These are phyloP conservation scores for Phytophthora tentaculata DNA, from an alignment of 352 stramenopile species.

Conservation along the genomic window DNA sequence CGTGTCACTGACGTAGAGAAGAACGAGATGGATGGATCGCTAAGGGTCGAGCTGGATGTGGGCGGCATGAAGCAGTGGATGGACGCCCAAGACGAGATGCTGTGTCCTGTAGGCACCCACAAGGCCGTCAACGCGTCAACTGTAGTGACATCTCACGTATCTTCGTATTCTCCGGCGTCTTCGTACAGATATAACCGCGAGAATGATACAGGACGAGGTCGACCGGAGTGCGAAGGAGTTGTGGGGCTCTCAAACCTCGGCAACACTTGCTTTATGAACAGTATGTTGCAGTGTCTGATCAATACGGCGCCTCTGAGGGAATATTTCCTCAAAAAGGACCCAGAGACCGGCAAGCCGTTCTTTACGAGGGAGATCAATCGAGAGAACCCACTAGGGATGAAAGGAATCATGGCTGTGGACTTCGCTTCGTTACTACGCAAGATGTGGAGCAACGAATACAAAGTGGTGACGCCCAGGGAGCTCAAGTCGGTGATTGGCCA, in stretches of 20 bases:
- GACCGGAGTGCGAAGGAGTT: constrained; percentile 63
- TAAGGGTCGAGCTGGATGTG: constrained; percentile 56
- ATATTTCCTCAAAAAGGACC: constrained; percentile 92
- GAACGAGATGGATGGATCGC: constrained; percentile 17
- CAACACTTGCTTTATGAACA: constrained; percentile 90
- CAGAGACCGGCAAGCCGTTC: constrained; percentile 41
- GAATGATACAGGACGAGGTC: constrained; percentile 57
- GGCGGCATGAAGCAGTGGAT: constrained; percentile 55
- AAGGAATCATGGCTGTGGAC: constrained; percentile 94
- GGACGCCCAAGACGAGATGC: constrained; percentile 68
- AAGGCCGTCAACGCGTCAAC: constrained; percentile 52
- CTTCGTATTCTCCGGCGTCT: constrained; percentile 23
- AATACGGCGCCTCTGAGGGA: constrained; percentile 92
- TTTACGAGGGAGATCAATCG: constrained; percentile 93
- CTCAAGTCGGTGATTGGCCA: constrained; percentile 88
- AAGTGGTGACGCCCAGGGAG: constrained; percentile 71
- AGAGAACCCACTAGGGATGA: constrained; percentile 94
- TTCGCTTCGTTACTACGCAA: constrained; percentile 95
- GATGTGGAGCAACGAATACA: constrained; percentile 94
- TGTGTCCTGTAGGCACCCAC: constrained; percentile 66
- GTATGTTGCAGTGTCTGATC: constrained; percentile 93
- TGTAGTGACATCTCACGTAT: constrained; percentile 16
- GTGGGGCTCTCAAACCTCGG: constrained; percentile 80
- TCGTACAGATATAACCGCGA: constrained; percentile 51
- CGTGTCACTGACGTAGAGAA: constrained; percentile 45